Conservation (phyloP, 1,284 basidiomycete genomes). For the Heterobasidion occidentale region DNA sequence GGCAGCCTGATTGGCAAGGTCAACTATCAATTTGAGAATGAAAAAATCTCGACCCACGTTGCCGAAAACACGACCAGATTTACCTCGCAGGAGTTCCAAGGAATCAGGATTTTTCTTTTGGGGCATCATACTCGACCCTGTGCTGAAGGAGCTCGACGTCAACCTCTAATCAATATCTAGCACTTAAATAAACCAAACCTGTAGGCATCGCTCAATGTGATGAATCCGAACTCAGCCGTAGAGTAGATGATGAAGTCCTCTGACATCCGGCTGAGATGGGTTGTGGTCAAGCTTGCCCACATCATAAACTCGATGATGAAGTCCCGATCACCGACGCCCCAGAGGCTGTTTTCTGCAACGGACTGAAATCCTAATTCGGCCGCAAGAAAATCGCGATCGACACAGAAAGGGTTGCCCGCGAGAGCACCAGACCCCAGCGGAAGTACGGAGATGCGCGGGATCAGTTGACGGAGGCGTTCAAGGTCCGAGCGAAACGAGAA, state of each 20-base stretch:
- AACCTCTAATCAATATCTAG: neutral
- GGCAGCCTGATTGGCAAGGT: slow-evolving; percentile 61
- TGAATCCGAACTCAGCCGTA: slow-evolving; percentile 93
- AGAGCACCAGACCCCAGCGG: slow-evolving; percentile 93
- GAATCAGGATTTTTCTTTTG: slow-evolving; percentile 99
- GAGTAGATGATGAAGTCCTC: slow-evolving; percentile 98
- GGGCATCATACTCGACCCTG: slow-evolving; percentile 98
- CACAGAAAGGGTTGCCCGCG: slow-evolving; percentile 91
- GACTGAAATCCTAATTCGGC: slow-evolving; percentile 80
- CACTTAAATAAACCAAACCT: slow-evolving; percentile 41
- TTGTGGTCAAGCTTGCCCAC: slow-evolving; percentile 91
- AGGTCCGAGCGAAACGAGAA: slow-evolving; percentile 88
- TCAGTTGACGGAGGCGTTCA: slow-evolving; percentile 77
- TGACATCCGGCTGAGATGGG: slow-evolving; percentile 89
- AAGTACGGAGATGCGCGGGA: slow-evolving; percentile 85
- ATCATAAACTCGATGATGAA: slow-evolving; percentile 97
- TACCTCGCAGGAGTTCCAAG: slow-evolving; percentile 90
- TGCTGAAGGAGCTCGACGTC: slow-evolving; percentile 39
- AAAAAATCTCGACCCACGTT: slow-evolving; percentile 44
- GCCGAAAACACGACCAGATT: slow-evolving; percentile 91
- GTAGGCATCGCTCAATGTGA: slow-evolving; percentile 93
- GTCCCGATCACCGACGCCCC: slow-evolving; percentile 94
- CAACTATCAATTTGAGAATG: neutral
- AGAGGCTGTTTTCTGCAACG: slow-evolving; percentile 89
- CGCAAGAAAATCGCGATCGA: slow-evolving; percentile 86